Conservation (phyloP, 2,329 filamentous ascomycete species). For the Tolypocladium inflatum region DNA sequence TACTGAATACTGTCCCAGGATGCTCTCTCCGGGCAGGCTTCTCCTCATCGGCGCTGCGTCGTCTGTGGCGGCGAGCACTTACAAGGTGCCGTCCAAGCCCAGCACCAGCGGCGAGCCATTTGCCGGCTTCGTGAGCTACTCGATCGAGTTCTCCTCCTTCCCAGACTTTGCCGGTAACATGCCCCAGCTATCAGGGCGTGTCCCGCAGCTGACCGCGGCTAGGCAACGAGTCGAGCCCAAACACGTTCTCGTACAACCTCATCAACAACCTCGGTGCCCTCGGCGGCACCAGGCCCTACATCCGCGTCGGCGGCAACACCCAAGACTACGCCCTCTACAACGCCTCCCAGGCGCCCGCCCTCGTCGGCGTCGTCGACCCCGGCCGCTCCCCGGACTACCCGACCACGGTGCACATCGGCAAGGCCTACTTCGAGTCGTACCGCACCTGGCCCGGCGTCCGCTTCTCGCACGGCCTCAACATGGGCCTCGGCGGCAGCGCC, state of each 20-base stretch:
- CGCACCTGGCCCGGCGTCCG: constrained; percentile 43
- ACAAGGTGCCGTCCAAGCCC: constrained; percentile 5
- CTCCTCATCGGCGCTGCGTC: constrained; percentile 4
- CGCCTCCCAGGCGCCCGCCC: constrained; percentile 35
- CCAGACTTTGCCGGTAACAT: constrained; percentile 36
- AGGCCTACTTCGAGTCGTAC: constrained; percentile 55
- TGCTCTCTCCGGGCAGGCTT: neutral
- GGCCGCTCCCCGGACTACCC: constrained; percentile 48
- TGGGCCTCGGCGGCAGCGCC: constrained; percentile 23
- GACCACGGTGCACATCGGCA: constrained; percentile 49
- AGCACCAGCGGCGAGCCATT: constrained; percentile 2
- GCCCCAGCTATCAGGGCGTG: too few species aligned
- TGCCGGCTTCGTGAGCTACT: constrained; percentile 36
- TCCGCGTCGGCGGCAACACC: constrained; percentile 58
- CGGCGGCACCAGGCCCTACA: constrained; percentile 44
- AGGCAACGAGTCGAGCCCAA: constrained; percentile 45
- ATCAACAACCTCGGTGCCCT: constrained; percentile 46
- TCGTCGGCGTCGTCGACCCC: constrained; percentile 42
- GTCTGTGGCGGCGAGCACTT: constrained; percentile 1
- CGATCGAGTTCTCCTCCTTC: constrained; percentile 42
- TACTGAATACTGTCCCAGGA: neutral
- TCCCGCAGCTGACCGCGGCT: neutral
- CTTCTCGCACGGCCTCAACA: constrained; percentile 54
- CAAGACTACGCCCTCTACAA: constrained; percentile 57
- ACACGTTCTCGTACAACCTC: constrained; percentile 50